Percentiles rank a stretch among this genome's conserved stretches.
These are phyloP conservation scores for Clitocybe nebularis DNA, from an alignment of 1,284 basidiomycete species.

Conservation along the genomic window DNA sequence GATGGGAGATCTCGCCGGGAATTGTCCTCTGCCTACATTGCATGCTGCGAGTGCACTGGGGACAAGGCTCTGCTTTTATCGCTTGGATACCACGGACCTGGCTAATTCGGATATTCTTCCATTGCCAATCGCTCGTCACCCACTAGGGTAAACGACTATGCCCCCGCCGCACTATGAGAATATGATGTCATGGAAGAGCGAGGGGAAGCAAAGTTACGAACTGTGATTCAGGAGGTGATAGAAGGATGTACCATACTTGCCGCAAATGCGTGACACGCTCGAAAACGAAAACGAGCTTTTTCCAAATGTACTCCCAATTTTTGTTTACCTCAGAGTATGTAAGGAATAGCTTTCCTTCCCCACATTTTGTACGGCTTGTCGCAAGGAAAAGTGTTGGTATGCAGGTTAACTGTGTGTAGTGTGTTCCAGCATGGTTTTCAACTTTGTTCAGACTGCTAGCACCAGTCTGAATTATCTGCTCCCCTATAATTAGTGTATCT, in stretches of 20 bases:
- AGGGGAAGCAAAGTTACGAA: conserved; percentile 10
- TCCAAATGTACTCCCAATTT: background rate
- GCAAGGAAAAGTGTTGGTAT: too few relatives aligned
- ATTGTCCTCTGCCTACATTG: conserved; percentile 12
- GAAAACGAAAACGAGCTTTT: background rate
- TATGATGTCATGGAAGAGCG: conserved; percentile 14
- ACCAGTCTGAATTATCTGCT: background rate
- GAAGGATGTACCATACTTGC: background rate
- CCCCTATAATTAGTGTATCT: background rate
- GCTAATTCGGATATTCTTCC: conserved; percentile 10
- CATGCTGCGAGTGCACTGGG: conserved; percentile 21
- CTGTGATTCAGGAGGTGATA: conserved; percentile 10
- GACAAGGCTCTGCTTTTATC: conserved; percentile 19
- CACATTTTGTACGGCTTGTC: too few relatives aligned
- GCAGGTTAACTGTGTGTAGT: background rate
- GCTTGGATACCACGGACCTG: background rate
- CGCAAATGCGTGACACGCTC: background rate
- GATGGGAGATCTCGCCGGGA: conserved; percentile 13
- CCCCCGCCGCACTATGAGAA: conserved; percentile 15
- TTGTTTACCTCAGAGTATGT: too few relatives aligned
- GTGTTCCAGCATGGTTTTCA: background rate
- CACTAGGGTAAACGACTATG: conserved; percentile 9
- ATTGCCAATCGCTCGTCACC: conserved; percentile 4
- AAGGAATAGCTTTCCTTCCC: background rate
- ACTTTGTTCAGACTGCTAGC: background rate